A percentile compares a stretch with the other conserved stretches of the same genome.
These are phyloP conservation scores for Candida railenensis DNA, from an alignment of 805 yeast genomes.

Conservation along the genomic window DNA sequence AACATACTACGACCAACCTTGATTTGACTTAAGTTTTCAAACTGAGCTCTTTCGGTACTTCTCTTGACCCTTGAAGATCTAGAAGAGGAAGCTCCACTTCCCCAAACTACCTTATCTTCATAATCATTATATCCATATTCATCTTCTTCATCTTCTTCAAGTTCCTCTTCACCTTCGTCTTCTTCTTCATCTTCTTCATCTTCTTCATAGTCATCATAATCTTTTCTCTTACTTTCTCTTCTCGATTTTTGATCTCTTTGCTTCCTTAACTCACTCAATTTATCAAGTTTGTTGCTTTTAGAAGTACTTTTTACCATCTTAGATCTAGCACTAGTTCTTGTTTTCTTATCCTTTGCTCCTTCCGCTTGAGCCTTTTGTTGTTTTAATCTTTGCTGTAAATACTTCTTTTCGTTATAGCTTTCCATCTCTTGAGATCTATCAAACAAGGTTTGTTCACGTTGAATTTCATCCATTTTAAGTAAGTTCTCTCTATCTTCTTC, in stretches of 20 bases:
- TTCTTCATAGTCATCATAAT: slow-evolving; percentile 39
- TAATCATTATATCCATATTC: slow-evolving; percentile 29
- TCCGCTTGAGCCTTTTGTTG: slow-evolving; percentile 39
- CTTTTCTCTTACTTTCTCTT: slow-evolving; percentile 31
- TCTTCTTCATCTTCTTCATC: slow-evolving; percentile 43
- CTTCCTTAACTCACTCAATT: slow-evolving; percentile 70
- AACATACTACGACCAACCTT: slow-evolving; percentile 77
- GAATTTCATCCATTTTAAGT: slow-evolving; percentile 83
- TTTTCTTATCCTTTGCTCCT: slow-evolving; percentile 20
- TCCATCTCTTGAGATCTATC: slow-evolving; percentile 94
- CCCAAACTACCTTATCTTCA: slow-evolving; percentile 29
- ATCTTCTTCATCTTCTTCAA: slow-evolving; percentile 39
- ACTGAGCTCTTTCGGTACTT: slow-evolving; percentile 43
- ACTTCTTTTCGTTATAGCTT: slow-evolving; percentile 77
- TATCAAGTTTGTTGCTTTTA: slow-evolving; percentile 45
- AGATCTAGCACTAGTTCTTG: slow-evolving; percentile 40
- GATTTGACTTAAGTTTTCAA: slow-evolving; percentile 68
- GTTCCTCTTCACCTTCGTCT: slow-evolving; percentile 41
- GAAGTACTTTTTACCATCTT: slow-evolving; percentile 24
- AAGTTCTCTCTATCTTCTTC: slow-evolving; percentile 68
- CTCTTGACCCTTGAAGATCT: slow-evolving; percentile 18
- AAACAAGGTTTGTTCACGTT: slow-evolving; percentile 85
- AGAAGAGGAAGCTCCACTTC: slow-evolving; percentile 29
- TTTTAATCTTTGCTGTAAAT: slow-evolving; percentile 78
- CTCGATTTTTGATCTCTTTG: slow-evolving; percentile 67